Conservation (phyloP, 177 flowering plant species). For the Vitis hybrid region DNA sequence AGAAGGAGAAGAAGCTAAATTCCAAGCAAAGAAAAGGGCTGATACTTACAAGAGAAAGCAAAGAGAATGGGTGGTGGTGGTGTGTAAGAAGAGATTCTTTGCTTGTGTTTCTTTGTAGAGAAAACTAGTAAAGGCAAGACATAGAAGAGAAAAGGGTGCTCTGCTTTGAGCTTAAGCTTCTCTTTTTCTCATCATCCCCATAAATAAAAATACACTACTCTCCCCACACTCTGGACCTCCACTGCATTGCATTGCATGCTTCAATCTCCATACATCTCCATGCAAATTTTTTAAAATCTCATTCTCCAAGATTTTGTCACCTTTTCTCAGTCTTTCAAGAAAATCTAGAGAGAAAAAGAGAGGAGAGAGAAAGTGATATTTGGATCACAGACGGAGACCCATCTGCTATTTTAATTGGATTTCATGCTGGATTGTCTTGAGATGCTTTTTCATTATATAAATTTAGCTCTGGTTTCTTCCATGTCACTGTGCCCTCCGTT, state of each 20-base stretch:
- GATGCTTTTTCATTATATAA: slow-evolving; percentile 5
- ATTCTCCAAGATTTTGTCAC: slow-evolving; percentile 4
- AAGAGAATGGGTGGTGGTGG: slow-evolving; percentile 16
- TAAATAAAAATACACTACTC: not conserved
- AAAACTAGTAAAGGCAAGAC: slow-evolving; percentile 4
- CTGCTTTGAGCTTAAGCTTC: slow-evolving; percentile 25
- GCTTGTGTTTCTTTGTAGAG: slow-evolving; percentile 42
- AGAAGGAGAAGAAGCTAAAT: slow-evolving; percentile 20
- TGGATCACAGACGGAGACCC: not conserved
- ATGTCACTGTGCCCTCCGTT: too few species aligned
- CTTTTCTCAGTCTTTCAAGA: slow-evolving; percentile 15
- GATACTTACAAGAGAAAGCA: slow-evolving; percentile 50
- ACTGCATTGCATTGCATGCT: not conserved
- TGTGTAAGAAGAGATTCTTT: slow-evolving; percentile 41
- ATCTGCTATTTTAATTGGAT: slow-evolving; percentile 6
- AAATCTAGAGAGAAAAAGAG: slow-evolving; percentile 4
- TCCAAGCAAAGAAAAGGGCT: slow-evolving; percentile 45
- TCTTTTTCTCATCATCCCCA: not conserved
- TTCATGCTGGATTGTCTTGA: slow-evolving; percentile 9
- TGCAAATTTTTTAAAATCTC: slow-evolving; percentile 13
- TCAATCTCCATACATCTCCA: slow-evolving; percentile 14
- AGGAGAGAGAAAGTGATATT: slow-evolving; percentile 1
- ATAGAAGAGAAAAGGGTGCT: slow-evolving; percentile 10
- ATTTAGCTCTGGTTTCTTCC: slow-evolving; percentile 1
- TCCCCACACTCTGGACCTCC: not conserved